Conservation (phyloP, 345 rosid species). For the Ailanthus altissimus region DNA sequence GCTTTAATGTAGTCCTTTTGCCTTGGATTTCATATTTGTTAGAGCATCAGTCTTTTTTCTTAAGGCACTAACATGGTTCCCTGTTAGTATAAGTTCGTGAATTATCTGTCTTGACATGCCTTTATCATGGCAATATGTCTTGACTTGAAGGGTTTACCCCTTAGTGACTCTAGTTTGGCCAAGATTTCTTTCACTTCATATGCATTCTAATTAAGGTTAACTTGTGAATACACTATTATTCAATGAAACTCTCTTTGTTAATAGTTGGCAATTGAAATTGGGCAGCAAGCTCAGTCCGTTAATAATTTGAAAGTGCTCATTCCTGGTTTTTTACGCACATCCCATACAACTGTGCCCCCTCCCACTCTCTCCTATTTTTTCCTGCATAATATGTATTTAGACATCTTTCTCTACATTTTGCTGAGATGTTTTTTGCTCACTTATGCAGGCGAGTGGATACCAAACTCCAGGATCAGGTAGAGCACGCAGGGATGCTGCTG, state of each 20-base stretch:
- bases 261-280: neutral
- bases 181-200: neutral
- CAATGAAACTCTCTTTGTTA: neutral
- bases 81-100: neutral
- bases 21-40: neutral
- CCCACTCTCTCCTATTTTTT: neutral
- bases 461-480: slow-evolving; percentile 66
- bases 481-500: slow-evolving; percentile 76
- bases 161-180: neutral
- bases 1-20: neutral
- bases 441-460: slow-evolving; percentile 46
- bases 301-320: neutral
- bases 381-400: neutral
- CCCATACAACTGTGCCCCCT: neutral
- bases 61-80: neutral
- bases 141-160: neutral
- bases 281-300: neutral
- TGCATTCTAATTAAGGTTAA: neutral
- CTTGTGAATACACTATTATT: neutral
- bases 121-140: neutral
- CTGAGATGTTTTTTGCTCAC: neutral
- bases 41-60: neutral
- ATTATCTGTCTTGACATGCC: neutral
- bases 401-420: neutral
- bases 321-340: neutral